A percentile compares a stretch with the other conserved stretches of the same genome.
Conservation (phyloP, 441 rosid species). For the Melastoma candidum region DNA sequence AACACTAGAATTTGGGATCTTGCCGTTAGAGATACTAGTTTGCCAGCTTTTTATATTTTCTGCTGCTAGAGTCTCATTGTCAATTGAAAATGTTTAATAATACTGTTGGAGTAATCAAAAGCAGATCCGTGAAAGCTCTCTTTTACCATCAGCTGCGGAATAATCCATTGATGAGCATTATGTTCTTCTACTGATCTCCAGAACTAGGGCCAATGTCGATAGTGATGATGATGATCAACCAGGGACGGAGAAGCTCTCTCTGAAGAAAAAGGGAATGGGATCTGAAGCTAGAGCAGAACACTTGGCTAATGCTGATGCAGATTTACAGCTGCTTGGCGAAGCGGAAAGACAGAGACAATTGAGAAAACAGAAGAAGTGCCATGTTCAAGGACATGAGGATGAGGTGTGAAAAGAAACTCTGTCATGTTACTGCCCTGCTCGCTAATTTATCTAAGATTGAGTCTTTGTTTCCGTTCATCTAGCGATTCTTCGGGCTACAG, state of each 20-base stretch:
- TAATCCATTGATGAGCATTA: too few species aligned
- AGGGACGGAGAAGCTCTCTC: slow-evolving; percentile 59
- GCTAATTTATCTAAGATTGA: neutral
- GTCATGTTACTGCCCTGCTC: neutral
- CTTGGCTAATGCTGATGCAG: slow-evolving; percentile 61
- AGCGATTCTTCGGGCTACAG: too few species aligned
- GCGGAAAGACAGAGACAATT: slow-evolving; percentile 73
- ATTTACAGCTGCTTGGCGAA: slow-evolving; percentile 61
- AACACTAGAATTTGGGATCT: too few species aligned
- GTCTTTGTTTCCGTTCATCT: too few species aligned
- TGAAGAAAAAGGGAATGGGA: slow-evolving; percentile 82
- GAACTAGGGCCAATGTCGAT: slow-evolving; percentile 35
- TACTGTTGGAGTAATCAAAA: too few species aligned
- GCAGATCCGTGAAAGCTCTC: too few species aligned
- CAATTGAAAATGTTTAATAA: too few species aligned
- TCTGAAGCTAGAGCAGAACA: slow-evolving; percentile 84
- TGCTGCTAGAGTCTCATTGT: too few species aligned
- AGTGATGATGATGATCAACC: slow-evolving; percentile 50
- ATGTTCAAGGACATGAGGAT: slow-evolving; percentile 82
- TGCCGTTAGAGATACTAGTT: too few species aligned
- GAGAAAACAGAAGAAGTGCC: slow-evolving; percentile 79
- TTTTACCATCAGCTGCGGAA: too few species aligned
- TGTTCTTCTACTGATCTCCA: slow-evolving; percentile 4
- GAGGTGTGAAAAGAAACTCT: slow-evolving; percentile 40
- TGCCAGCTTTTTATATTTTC: too few species aligned